Conservation (phyloP, 75 land plant species). For the Isoetes taiwanensis region DNA sequence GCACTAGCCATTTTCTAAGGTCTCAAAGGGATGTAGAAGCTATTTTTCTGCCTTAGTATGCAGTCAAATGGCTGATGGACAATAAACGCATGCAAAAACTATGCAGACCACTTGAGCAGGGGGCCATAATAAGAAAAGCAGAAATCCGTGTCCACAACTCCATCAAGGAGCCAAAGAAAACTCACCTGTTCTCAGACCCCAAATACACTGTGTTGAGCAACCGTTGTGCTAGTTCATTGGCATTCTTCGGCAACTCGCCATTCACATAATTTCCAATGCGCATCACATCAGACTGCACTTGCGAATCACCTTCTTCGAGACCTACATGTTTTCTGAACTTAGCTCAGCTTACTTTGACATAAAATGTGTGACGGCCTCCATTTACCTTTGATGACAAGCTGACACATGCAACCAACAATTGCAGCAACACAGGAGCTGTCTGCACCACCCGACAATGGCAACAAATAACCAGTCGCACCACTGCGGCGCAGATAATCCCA, state of each 20-base stretch:
- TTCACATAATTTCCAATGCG: conserved; percentile 70
- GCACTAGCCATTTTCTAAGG: too few species aligned
- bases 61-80: too few species aligned
- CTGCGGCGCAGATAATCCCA: conserved; percentile 99
- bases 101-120: too few species aligned
- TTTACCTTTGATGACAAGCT: conserved; percentile 85
- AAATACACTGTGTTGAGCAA: conserved; percentile 81
- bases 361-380: not conserved
- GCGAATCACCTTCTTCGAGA: conserved; percentile 61
- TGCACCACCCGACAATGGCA: conserved; percentile 99
- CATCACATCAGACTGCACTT: conserved; percentile 78
- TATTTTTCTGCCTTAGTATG: too few species aligned
- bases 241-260: conserved; percentile 59
- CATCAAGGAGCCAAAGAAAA: not conserved
- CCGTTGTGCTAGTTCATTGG: conserved; percentile 84
- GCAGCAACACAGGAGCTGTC: conserved; percentile 99
- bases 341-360: not conserved
- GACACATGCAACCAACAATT: conserved; percentile 97
- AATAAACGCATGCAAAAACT: too few species aligned
- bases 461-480: conserved; percentile 94
- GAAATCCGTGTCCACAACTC: not conserved
- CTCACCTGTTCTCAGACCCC: conserved; percentile 95
- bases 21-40: too few species aligned
- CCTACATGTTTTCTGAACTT: conserved; percentile 29
- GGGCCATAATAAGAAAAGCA: too few species aligned